Evolutionary conservation across 768 basidiomycete species (phyloP).

Genomic region (Leccinum ochraceum): DNA sequence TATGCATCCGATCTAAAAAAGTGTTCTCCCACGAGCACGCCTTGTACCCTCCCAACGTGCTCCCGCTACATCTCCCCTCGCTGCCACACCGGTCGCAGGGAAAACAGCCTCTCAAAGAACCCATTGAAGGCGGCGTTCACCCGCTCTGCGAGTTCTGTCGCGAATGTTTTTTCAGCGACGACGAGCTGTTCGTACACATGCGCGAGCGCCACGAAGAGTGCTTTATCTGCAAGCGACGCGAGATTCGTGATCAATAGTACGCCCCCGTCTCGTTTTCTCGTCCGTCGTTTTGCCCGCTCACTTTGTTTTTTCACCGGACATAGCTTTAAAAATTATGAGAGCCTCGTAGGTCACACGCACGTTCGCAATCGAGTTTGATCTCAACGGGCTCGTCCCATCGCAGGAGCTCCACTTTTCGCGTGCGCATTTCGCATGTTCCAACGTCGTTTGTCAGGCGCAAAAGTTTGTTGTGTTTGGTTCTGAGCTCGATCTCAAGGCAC

Average conservation of each 20-base stretch:
- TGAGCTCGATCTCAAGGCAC: slow-evolving; percentile 85
- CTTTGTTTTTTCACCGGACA: neutral
- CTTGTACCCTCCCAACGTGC: slow-evolving; percentile 65
- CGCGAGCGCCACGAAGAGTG: slow-evolving; percentile 94
- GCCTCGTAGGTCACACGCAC: slow-evolving; percentile 47
- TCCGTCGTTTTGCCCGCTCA: neutral
- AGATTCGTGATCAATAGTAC: slow-evolving; percentile 82
- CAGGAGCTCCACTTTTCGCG: slow-evolving; percentile 77
- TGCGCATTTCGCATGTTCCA: slow-evolving; percentile 77
- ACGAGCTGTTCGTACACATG: slow-evolving; percentile 94
- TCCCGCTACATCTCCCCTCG: slow-evolving; percentile 78
- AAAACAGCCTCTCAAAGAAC: slow-evolving; percentile 49
- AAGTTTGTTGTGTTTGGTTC: slow-evolving; percentile 96
- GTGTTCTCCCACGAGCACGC: slow-evolving; percentile 96
- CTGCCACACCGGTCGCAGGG: slow-evolving; percentile 42
- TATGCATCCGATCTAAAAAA: slow-evolving; percentile 89
- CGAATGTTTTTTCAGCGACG: slow-evolving; percentile 92
- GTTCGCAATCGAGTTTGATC: neutral
- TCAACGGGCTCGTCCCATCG: neutral
- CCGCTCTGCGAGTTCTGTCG: slow-evolving; percentile 87
- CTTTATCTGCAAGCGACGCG: slow-evolving; percentile 87
- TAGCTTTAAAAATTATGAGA: slow-evolving; percentile 81
- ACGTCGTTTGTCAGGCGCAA: slow-evolving; percentile 70
- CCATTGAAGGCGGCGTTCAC: slow-evolving; percentile 70
- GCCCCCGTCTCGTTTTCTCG: slow-evolving; percentile 32